Percentiles rank a stretch among this genome's conserved stretches.
Conservation (phyloP, 1,284 basidiomycete genomes). For the Tilletiopsis washingtonensis region DNA sequence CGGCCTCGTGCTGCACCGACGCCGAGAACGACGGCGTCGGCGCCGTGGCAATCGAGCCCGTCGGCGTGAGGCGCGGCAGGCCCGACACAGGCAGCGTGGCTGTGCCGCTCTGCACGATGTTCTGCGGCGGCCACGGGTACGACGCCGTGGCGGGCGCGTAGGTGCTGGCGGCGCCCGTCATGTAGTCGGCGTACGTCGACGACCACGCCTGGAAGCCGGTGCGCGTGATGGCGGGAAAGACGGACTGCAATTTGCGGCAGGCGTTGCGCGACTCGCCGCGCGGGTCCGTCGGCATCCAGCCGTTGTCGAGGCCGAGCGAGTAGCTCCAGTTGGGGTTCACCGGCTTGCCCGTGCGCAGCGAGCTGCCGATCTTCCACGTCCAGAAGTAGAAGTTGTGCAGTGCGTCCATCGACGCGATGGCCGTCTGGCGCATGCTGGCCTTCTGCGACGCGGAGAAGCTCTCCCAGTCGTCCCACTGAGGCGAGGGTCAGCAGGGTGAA, state of each 20-base stretch:
- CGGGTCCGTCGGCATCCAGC: slow-evolving; percentile 17
- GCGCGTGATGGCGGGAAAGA: slow-evolving; percentile 4
- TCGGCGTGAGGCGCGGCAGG: slow-evolving; percentile 25
- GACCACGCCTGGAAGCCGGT: slow-evolving; percentile 17
- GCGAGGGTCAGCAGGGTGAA: too few species aligned
- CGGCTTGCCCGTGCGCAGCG: slow-evolving; percentile 19
- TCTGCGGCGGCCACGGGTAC: slow-evolving; percentile 22
- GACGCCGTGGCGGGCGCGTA: slow-evolving; percentile 14
- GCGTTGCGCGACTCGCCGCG: slow-evolving; percentile 10
- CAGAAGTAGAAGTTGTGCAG: slow-evolving; percentile 36
- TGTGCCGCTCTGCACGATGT: slow-evolving; percentile 11
- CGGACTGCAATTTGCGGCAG: slow-evolving; percentile 11
- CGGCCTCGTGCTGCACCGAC: slow-evolving; percentile 8
- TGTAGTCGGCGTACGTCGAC: slow-evolving; percentile 17
- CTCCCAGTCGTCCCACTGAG: slow-evolving; percentile 36
- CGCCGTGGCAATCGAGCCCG: slow-evolving; percentile 11
- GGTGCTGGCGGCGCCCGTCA: slow-evolving; percentile 20
- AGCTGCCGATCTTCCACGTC: slow-evolving; percentile 24
- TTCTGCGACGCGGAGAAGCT: slow-evolving; percentile 18
- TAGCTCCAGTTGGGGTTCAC: slow-evolving; percentile 23
- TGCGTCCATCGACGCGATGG: slow-evolving; percentile 26
- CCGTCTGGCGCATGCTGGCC: slow-evolving; percentile 15
- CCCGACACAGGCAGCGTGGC: slow-evolving; percentile 7
- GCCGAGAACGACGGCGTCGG: slow-evolving; percentile 17
- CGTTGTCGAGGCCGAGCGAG: slow-evolving; percentile 14